Base-by-base conservation (phyloP, 257 asterid species). In the Linderniella brevidens region DNA sequence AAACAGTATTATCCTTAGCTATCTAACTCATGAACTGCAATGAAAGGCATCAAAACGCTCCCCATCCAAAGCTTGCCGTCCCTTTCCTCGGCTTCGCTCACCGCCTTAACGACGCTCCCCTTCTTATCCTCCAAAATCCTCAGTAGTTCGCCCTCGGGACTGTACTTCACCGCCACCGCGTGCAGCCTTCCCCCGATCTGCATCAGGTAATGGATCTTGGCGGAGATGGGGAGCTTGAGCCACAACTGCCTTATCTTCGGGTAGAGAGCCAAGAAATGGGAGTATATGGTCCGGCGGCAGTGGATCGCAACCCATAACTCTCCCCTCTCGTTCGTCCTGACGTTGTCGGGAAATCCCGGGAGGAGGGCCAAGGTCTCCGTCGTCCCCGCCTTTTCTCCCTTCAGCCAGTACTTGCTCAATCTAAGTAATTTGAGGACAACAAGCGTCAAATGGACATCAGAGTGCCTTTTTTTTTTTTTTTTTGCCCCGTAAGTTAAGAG, bases 21-120 rank as follows among this genome's bases (percentile, higher is more conserved):
- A 9, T 37, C 32, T 14, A 51, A 18, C 8, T 9, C 35, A 37
- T 51, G 36, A 15, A 51, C 56, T 1, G 56, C 44, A 12, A 51
- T 18, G 32, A 51, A 88, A n/a, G 92, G 65, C 93, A 80, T 80
- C 70, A 88, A 60, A 39, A 88, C 97, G 20, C 94, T 88, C 20
- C 95, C 97, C 17, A 88, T 68, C 97, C 95, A 88, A 53, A 88
- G 92, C 73, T 78, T 78, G 48, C 97, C 93, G 36, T 80, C 90
- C 61, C 49, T 83, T 74, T 88, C 97, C 58, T 88, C 95, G 1
- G 78, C 95, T 70, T 88, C 92, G 29, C 97, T 88, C 0, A 70
- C 83, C 9, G 84, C 93, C 59, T 51, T 75, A 14, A 84, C 95
- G 17, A 84, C 92, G 67, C 80, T 88, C 8, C 97, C 95, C 37